phyloP scores from a whole-genome alignment of 345 rosid species.

The Raphanus sativus region DNA sequence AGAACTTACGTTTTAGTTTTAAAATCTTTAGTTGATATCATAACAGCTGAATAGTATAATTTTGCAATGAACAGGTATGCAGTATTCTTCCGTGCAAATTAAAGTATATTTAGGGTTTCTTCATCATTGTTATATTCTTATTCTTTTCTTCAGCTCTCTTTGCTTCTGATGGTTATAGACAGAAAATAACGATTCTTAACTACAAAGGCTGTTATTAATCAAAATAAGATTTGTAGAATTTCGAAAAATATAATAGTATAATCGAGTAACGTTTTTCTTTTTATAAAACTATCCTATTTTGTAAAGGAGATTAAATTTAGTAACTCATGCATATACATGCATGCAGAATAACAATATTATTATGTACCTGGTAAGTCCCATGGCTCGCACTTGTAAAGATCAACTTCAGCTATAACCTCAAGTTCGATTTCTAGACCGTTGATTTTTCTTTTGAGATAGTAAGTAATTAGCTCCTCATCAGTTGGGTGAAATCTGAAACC shows the following conservation, averaged over 20 bases:
- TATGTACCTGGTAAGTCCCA: conserved; percentile 76
- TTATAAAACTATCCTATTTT: neutral
- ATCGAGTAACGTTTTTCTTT: neutral
- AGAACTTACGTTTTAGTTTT: neutral
- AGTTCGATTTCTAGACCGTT: conserved; percentile 63
- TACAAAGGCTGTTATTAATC: neutral
- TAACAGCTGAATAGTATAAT: neutral
- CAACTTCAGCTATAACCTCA: conserved; percentile 76
- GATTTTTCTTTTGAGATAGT: conserved; percentile 71
- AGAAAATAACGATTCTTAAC: neutral
- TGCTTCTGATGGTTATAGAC: conserved; percentile 8
- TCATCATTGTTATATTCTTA: conserved; percentile 35
- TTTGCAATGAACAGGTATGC: neutral
- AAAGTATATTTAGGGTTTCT: conserved; percentile 42
- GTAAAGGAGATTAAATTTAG: neutral
- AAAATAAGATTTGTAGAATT: neutral
- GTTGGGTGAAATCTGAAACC: conserved; percentile 87
- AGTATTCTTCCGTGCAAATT: neutral
- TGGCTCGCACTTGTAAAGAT: conserved; percentile 84
- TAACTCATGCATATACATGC: neutral
- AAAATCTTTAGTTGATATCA: neutral
- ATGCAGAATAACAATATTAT: neutral
- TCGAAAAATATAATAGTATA: neutral
- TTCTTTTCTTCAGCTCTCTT: conserved; percentile 38
- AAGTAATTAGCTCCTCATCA: conserved; percentile 71